These are phyloP conservation scores for Collybiopsis confluens DNA, from an alignment of 768 basidiomycete genomes.

Conservation along the genomic window DNA sequence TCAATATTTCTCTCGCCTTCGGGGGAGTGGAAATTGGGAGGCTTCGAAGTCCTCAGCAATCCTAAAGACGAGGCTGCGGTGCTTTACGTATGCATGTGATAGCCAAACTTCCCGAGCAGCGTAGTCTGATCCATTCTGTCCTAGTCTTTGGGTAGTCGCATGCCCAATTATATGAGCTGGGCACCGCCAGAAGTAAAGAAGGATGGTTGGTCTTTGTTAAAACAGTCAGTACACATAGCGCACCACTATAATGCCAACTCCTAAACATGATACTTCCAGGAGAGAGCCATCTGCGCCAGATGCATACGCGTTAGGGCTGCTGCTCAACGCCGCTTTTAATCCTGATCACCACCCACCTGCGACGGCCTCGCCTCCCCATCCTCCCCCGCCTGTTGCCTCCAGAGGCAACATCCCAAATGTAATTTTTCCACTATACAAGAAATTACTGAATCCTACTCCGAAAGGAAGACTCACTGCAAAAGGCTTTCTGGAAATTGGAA, in stretches of 20 bases:
- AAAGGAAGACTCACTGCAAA: constrained; percentile 74
- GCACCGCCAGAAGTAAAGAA: constrained; percentile 88
- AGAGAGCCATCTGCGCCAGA: constrained; percentile 65
- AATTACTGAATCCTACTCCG: constrained; percentile 85
- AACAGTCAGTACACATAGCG: constrained; percentile 67
- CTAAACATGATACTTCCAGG: too few species aligned
- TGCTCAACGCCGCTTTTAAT: constrained; percentile 87
- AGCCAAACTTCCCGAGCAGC: constrained; percentile 6
- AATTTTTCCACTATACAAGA: constrained; percentile 80
- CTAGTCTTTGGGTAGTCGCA: constrained; percentile 63
- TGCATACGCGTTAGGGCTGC: constrained; percentile 82
- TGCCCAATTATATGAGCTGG: constrained; percentile 57
- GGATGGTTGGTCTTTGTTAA: constrained; percentile 75
- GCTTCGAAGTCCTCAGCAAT: constrained; percentile 87
- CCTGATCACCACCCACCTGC: constrained; percentile 68
- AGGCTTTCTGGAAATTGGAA: constrained; percentile 76
- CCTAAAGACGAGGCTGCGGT: constrained; percentile 75
- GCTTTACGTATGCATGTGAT: constrained; percentile 73
- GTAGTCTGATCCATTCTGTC: constrained; percentile 12
- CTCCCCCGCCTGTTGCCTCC: constrained; percentile 71
- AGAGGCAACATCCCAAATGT: constrained; percentile 71
- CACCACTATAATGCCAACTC: too few species aligned
- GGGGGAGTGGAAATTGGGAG: constrained; percentile 96
- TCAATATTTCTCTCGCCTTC: constrained; percentile 89
- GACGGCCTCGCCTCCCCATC: constrained; percentile 67